phyloP scores from a whole-genome alignment of 2,329 filamentous ascomycete genomes.

The Xylogone sp. region DNA sequence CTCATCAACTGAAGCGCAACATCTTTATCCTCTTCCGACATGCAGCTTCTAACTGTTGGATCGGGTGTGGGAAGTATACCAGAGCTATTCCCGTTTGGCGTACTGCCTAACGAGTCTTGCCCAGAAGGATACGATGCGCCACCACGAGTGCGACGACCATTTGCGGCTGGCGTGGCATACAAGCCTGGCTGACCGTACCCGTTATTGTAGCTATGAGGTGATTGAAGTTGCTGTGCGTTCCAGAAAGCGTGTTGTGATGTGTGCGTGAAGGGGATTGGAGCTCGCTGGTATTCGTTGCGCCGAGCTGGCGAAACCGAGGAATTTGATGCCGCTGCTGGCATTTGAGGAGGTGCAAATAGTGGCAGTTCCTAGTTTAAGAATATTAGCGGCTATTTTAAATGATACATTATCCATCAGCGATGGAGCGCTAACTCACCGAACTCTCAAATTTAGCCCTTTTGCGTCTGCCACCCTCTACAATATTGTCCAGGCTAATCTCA shows the following conservation, averaged over 20 bases:
- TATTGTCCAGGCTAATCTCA: slow-evolving; percentile 97
- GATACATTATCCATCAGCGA: not conserved
- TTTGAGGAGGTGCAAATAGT: slow-evolving; percentile 89
- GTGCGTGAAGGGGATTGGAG: slow-evolving; percentile 71
- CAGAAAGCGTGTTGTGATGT: slow-evolving; percentile 76
- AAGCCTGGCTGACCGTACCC: slow-evolving; percentile 50
- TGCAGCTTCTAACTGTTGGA: slow-evolving; percentile 93
- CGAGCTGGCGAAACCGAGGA: slow-evolving; percentile 94
- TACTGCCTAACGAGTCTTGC: slow-evolving; percentile 35
- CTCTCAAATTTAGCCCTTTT: slow-evolving; percentile 96
- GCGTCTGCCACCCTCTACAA: slow-evolving; percentile 91
- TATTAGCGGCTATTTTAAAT: not conserved
- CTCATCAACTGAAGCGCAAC: slow-evolving; percentile 97
- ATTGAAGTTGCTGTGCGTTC: slow-evolving; percentile 74
- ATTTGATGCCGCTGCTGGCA: slow-evolving; percentile 91
- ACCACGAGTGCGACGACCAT: slow-evolving; percentile 63
- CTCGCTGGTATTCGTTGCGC: slow-evolving; percentile 67
- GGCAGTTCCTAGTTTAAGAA: slow-evolving; percentile 72
- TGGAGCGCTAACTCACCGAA: slow-evolving; percentile 68
- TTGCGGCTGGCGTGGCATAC: slow-evolving; percentile 63
- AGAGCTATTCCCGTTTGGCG: slow-evolving; percentile 38
- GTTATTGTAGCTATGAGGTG: slow-evolving; percentile 71
- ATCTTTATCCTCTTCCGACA: slow-evolving; percentile 91
- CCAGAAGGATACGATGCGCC: slow-evolving; percentile 52
- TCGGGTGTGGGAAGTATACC: slow-evolving; percentile 87